Evolutionary conservation across 441 rosid species (phyloP), one percentile per base, ranked within the genome.

Genomic region (Adansonia madagascariensis): DNA sequence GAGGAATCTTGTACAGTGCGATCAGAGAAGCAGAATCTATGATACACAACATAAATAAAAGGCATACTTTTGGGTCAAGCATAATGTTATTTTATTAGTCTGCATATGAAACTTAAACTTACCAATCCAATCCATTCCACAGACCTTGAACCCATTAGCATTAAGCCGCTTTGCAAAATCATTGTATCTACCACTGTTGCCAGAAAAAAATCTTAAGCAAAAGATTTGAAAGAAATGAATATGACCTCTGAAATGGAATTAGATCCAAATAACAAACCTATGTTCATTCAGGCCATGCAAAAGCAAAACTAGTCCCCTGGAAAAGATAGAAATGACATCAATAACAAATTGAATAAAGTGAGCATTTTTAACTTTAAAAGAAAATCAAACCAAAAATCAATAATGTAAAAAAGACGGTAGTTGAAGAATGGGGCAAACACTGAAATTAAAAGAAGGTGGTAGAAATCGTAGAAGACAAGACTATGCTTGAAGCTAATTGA

Each of bases 231-330:
- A n/a, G 59, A 74, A 75, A 61, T 44, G 50, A 68, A 50, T 8
- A 31, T 46, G 49, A 59, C 22, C 67, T 52, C 24, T 24, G 9
- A 56, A 56, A 35, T 57, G 63, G 71, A 24, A 46, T 53, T 44
- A 46, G 47, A 44, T 9, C 47, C 4, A 70, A 77, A 44, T 71
- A 4, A 85, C 91, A 77, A 85, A 93, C 99, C 97, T 91, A 80
- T 95, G 99, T 77, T 93, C 99, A 74, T 95, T 95, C 75, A 95
- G 78, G 57, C 97, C 98, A 74, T 95, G 99, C 86, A 92, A 75
- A 50, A 94, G 80, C 79, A 94, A 82, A 77, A 90, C 83, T 80
- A 92, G 9, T 69, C 97, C 98, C 89, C 97, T 94, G 91, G 74
- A 88, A 73, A 65, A 80, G 46, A 76, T 11, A 70, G 11, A 61